Evolutionary conservation across 805 yeast species (phyloP).

Genomic region (Starmerella stellata): DNA sequence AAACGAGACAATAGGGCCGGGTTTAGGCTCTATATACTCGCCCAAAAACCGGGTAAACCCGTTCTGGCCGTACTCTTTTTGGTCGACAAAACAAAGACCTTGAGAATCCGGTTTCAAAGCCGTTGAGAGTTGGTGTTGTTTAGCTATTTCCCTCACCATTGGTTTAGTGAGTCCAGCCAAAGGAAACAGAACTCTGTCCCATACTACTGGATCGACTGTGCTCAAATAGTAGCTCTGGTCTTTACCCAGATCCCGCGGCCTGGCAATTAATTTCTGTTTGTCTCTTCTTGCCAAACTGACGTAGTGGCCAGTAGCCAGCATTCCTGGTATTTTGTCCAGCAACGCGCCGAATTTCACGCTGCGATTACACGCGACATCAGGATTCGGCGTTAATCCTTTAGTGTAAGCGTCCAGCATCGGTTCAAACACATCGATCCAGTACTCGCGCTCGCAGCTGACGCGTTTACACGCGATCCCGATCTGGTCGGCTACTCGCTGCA

Average conservation of each 20-base stretch:
- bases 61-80: slow-evolving; percentile 27
- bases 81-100: slow-evolving; percentile 81
- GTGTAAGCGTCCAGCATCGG: slow-evolving; percentile 71
- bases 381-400: slow-evolving; percentile 76
- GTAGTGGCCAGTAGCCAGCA: slow-evolving; percentile 64
- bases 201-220: slow-evolving; percentile 33
- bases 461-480: slow-evolving; percentile 52
- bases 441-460: slow-evolving; percentile 73
- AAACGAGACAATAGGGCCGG: slow-evolving; percentile 65
- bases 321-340: slow-evolving; percentile 23
- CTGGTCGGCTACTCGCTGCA: slow-evolving; percentile 41
- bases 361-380: slow-evolving; percentile 76
- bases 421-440: slow-evolving; percentile 80
- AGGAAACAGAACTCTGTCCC: slow-evolving; percentile 50
- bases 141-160: slow-evolving; percentile 52
- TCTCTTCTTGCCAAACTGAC: too few relatives aligned
- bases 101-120: slow-evolving; percentile 83
- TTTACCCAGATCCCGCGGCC: slow-evolving; percentile 36
- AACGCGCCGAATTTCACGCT: slow-evolving; percentile 75
- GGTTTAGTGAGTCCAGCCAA: slow-evolving; percentile 64
- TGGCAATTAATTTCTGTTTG: slow-evolving; percentile 13
- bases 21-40: slow-evolving; percentile 53
- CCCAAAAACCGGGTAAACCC: slow-evolving; percentile 49
- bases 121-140: slow-evolving; percentile 25
- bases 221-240: slow-evolving; percentile 88